A percentile compares a stretch with the other conserved stretches of the same genome.
Conservation (phyloP, 805 yeast genomes). For the Myxozyma nipponensis region DNA sequence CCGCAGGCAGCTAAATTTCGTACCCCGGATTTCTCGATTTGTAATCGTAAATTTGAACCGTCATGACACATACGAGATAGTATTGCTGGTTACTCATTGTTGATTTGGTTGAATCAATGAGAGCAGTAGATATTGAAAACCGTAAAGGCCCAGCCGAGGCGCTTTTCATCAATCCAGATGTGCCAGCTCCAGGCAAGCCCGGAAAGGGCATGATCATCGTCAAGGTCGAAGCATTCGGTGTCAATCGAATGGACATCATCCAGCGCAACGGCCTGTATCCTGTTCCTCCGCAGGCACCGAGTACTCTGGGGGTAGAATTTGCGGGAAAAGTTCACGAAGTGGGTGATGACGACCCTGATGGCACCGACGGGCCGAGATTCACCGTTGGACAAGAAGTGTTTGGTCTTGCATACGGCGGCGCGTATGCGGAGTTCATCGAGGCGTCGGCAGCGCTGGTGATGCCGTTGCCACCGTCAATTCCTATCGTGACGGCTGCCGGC, state of each 20-base stretch:
- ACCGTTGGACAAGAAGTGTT: slow-evolving; percentile 38
- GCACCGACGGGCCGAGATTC: slow-evolving; percentile 8
- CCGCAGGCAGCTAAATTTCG: too few species aligned
- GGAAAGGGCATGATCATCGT: slow-evolving; percentile 34
- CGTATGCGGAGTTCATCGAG: slow-evolving; percentile 39
- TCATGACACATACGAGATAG: too few species aligned
- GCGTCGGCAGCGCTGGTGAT: slow-evolving; percentile 32
- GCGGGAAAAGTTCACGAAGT: slow-evolving; percentile 35
- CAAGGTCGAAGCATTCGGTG: slow-evolving; percentile 36
- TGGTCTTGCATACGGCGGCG: slow-evolving; percentile 40
- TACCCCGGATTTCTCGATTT: too few species aligned
- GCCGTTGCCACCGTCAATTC: slow-evolving; percentile 30
- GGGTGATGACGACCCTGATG: slow-evolving; percentile 12
- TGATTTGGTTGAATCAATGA: too few species aligned
- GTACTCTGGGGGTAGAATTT: slow-evolving; percentile 40
- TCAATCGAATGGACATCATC: slow-evolving; percentile 38
- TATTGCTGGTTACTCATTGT: neutral
- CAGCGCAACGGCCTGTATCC: slow-evolving; percentile 36
- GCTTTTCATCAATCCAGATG: slow-evolving; percentile 29
- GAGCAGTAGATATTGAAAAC: slow-evolving; percentile 32
- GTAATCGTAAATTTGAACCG: too few species aligned
- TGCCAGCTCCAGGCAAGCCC: slow-evolving; percentile 26
- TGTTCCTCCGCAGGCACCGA: slow-evolving; percentile 34
- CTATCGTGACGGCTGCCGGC: slow-evolving; percentile 34
- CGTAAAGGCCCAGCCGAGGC: slow-evolving; percentile 34